A percentile compares a stretch with the other conserved stretches of the same genome.
phyloP scores from a whole-genome alignment of 768 basidiomycete species.

The Termitomyces sp. region DNA sequence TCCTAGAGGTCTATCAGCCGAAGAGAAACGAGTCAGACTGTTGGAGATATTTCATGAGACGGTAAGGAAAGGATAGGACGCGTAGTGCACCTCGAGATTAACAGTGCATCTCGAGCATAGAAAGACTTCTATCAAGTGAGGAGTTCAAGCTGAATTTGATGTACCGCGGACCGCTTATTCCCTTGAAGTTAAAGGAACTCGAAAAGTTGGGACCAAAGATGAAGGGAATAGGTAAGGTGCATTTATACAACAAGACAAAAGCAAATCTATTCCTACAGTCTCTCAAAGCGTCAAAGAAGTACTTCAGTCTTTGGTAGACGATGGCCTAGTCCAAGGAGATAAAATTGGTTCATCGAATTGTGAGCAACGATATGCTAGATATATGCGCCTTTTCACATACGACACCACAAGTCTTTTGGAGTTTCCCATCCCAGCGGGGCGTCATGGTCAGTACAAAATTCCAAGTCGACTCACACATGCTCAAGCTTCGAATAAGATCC shows the following conservation, averaged over 20 bases:
- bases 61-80: slow-evolving; percentile 32
- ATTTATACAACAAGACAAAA: neutral
- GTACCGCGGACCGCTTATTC: neutral
- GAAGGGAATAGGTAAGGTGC: slow-evolving; percentile 77
- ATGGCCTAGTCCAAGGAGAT: slow-evolving; percentile 81
- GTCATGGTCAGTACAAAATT: slow-evolving; percentile 49
- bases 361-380: slow-evolving; percentile 31
- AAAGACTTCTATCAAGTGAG: slow-evolving; percentile 78
- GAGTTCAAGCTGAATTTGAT: neutral
- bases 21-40: slow-evolving; percentile 87
- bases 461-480: neutral
- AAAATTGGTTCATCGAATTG: slow-evolving; percentile 96
- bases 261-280: slow-evolving; percentile 40
- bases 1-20: slow-evolving; percentile 80
- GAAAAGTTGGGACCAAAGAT: slow-evolving; percentile 87
- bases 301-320: slow-evolving; percentile 81
- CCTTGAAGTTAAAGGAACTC: slow-evolving; percentile 76
- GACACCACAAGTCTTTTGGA: slow-evolving; percentile 77
- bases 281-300: slow-evolving; percentile 93
- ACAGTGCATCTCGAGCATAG: slow-evolving; percentile 29
- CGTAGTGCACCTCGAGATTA: neutral
- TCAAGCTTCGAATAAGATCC: slow-evolving; percentile 39
- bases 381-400: slow-evolving; percentile 17
- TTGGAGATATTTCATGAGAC: slow-evolving; percentile 94
- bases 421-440: slow-evolving; percentile 88